Conservation (phyloP, 768 basidiomycete species). For the Leccinum pellstonianum region DNA sequence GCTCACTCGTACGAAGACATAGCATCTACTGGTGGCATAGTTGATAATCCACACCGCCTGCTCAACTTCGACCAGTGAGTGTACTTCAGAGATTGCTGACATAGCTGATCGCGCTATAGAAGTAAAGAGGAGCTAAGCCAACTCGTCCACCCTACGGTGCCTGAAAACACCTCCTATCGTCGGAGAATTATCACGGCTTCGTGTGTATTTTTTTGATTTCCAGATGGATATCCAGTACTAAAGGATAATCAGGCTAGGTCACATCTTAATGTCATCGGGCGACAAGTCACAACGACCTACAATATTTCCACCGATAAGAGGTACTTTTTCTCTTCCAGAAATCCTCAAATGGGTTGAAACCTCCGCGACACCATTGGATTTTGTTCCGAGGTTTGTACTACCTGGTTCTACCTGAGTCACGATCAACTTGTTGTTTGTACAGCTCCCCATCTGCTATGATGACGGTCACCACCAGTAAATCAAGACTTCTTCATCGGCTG, state of each 20-base stretch:
- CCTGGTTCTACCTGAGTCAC: not conserved
- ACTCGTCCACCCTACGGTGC: conserved; percentile 8
- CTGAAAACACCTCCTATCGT: conserved; percentile 2
- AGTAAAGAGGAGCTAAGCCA: conserved; percentile 14
- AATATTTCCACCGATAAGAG: conserved; percentile 49
- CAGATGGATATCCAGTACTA: conserved; percentile 2
- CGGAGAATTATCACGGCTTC: conserved; percentile 38
- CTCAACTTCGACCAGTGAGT: conserved; percentile 39
- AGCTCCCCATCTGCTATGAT: conserved; percentile 42
- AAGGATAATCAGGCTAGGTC: conserved; percentile 48
- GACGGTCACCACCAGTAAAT: conserved; percentile 29
- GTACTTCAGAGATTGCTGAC: not conserved
- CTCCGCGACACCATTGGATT: conserved; percentile 35
- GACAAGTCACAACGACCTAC: conserved; percentile 34
- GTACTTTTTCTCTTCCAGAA: conserved; percentile 39
- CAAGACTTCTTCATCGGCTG: conserved; percentile 45
- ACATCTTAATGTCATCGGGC: conserved; percentile 49
- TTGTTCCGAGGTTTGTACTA: conserved; percentile 50
- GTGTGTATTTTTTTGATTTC: conserved; percentile 26
- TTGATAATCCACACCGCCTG: conserved; percentile 34
- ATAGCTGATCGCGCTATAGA: conserved; percentile 19
- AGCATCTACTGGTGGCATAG: conserved; percentile 38
- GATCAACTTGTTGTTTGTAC: not conserved
- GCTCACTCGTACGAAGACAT: conserved; percentile 35
- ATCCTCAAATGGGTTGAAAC: conserved; percentile 46